Evolutionary conservation across 2,329 filamentous ascomycete genomes (phyloP).

Genomic region (Penicillium sp.): DNA sequence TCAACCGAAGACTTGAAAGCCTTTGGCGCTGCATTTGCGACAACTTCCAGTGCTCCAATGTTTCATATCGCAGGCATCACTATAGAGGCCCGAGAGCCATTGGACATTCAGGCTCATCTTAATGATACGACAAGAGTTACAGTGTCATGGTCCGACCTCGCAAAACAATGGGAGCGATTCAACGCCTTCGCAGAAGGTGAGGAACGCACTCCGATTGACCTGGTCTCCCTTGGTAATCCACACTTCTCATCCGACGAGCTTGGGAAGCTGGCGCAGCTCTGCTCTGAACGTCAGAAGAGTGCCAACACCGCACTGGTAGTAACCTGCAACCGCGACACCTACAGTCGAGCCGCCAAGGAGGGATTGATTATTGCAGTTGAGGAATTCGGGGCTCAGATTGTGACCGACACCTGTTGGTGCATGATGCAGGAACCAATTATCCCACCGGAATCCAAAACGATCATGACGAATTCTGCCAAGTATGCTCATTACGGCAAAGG

Average conservation of each 20-base stretch:
- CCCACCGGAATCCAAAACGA: slow-evolving; percentile 26
- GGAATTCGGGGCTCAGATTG: slow-evolving; percentile 44
- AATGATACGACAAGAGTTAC: slow-evolving; percentile 3
- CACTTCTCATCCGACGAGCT: slow-evolving; percentile 50
- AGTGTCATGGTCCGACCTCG: slow-evolving; percentile 12
- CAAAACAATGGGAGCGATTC: slow-evolving; percentile 22
- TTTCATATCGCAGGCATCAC: slow-evolving; percentile 51
- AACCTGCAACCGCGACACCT: slow-evolving; percentile 28
- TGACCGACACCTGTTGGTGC: slow-evolving; percentile 56
- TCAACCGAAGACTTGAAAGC: slow-evolving; percentile 46
- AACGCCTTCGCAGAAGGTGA: slow-evolving; percentile 20
- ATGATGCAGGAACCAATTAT: slow-evolving; percentile 51
- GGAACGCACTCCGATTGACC: slow-evolving; percentile 29
- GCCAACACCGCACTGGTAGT: slow-evolving; percentile 18
- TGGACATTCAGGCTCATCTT: slow-evolving; percentile 9
- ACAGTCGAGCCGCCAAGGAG: slow-evolving; percentile 29
- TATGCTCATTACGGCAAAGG: slow-evolving; percentile 50
- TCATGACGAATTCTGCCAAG: slow-evolving; percentile 54
- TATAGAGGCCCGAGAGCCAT: slow-evolving; percentile 37
- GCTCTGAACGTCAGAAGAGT: slow-evolving; percentile 31
- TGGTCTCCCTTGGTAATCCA: slow-evolving; percentile 53
- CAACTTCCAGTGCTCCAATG: slow-evolving; percentile 48
- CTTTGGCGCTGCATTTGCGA: slow-evolving; percentile 52
- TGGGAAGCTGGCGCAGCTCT: slow-evolving; percentile 36
- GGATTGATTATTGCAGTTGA: slow-evolving; percentile 39